Conservation (phyloP, 129 eudicot genomes). For the Helianthus tuberosus region DNA sequence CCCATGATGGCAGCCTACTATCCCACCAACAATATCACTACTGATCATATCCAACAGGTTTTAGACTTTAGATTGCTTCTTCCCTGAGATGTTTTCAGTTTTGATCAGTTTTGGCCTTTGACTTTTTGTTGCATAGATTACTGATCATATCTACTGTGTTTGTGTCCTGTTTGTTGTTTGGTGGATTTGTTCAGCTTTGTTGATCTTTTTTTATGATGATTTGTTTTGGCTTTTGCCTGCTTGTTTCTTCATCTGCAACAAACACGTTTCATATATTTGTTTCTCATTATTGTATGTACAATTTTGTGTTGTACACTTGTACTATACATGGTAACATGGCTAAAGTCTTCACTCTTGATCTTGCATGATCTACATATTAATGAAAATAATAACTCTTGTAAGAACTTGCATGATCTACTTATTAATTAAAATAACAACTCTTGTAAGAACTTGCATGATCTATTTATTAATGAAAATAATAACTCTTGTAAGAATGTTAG, state of each 20-base stretch:
- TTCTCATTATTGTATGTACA: constrained; percentile 8
- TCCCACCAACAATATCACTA: constrained; percentile 93
- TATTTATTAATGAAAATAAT: constrained; percentile 2
- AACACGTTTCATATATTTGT: neutral
- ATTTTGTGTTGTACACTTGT: constrained; percentile 8
- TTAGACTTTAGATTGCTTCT: neutral
- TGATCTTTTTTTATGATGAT: constrained; percentile 15
- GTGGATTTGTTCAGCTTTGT: constrained; percentile 34
- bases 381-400: constrained; percentile 1
- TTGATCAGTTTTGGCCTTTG: constrained; percentile 10
- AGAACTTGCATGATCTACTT: constrained; percentile 26
- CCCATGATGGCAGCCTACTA: constrained; percentile 99
- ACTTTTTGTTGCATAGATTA: neutral
- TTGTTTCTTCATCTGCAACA: constrained; percentile 31
- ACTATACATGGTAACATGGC: neutral
- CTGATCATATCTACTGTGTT: too few relatives aligned
- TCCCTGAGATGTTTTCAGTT: constrained; percentile 14
- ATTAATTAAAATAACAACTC: constrained; percentile 2
- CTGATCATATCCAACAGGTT: constrained; percentile 99
- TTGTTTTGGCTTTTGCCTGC: constrained; percentile 46
- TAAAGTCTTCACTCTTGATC: neutral
- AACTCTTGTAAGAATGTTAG: neutral
- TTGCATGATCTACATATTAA: constrained; percentile 29
- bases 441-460: constrained; percentile 23
- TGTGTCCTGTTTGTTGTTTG: constrained; percentile 11